A percentile compares a stretch with the other conserved stretches of the same genome.
Conservation (phyloP, 1,284 basidiomycete species). For the Peniophora sp. region DNA sequence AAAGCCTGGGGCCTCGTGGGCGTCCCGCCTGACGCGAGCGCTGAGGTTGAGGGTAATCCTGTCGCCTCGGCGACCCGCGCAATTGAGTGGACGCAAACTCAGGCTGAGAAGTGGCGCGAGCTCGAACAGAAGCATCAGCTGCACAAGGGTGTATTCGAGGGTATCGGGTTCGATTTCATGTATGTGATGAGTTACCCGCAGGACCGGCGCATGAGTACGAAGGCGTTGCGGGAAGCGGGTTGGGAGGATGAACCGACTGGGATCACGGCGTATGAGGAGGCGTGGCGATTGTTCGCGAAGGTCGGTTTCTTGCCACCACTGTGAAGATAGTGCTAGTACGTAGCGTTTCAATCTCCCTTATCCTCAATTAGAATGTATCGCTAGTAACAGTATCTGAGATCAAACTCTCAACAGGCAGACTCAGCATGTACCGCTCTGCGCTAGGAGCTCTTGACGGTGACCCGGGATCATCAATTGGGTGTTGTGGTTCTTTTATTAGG, state of each 20-base stretch:
- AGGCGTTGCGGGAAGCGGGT: background rate
- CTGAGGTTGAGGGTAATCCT: background rate
- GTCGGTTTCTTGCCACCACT: background rate
- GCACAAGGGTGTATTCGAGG: background rate
- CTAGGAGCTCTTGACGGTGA: too few relatives aligned
- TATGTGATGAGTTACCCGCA: background rate
- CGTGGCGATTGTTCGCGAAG: background rate
- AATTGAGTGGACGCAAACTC: background rate
- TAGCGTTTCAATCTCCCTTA: too few relatives aligned
- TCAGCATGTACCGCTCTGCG: too few relatives aligned
- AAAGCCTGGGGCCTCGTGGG: background rate
- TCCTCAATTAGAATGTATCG: too few relatives aligned
- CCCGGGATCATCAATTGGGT: too few relatives aligned
- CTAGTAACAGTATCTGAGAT: too few relatives aligned
- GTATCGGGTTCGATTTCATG: background rate
- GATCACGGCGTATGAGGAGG: background rate
- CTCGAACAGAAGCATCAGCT: background rate
- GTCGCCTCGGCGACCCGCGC: background rate
- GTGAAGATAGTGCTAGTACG: too few relatives aligned
- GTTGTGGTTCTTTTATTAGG: too few relatives aligned
- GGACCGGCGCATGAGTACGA: background rate
- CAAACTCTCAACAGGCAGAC: too few relatives aligned
- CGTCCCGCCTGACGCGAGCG: too few relatives aligned
- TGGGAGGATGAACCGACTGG: background rate
- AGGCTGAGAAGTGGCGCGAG: background rate